Conservation (phyloP, 345 rosid species). For the Eucalyptus dawsonii region DNA sequence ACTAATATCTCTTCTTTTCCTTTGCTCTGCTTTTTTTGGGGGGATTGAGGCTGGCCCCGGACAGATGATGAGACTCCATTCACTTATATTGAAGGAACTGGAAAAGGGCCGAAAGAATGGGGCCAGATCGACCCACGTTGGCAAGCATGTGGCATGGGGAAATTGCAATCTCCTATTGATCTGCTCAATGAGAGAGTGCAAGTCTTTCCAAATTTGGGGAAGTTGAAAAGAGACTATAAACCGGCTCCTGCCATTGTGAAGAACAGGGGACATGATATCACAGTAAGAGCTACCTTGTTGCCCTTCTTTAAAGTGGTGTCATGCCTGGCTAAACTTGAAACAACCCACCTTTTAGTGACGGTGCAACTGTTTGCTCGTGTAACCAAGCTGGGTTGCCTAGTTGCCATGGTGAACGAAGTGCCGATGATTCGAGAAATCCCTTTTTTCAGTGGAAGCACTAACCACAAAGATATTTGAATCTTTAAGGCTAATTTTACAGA, state of each 20-base stretch:
- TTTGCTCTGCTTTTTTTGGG: neutral
- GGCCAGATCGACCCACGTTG: slow-evolving; percentile 31
- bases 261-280: slow-evolving; percentile 63
- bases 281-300: slow-evolving; percentile 8
- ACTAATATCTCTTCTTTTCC: neutral
- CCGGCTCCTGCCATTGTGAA: slow-evolving; percentile 44
- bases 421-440: neutral
- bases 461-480: neutral
- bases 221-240: slow-evolving; percentile 29
- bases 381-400: neutral
- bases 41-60: neutral
- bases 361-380: neutral
- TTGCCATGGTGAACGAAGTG: neutral
- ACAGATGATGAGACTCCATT: slow-evolving; percentile 35
- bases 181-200: slow-evolving; percentile 12
- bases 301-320: neutral
- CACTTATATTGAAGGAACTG: slow-evolving; percentile 16
- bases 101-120: slow-evolving; percentile 43
- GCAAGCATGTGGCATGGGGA: slow-evolving; percentile 40
- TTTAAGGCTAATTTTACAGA: neutral
- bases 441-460: neutral
- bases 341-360: neutral
- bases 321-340: neutral
- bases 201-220: slow-evolving; percentile 8
- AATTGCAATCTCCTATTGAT: slow-evolving; percentile 63